Base-by-base conservation (phyloP, 192 early-diverging fungal genomes). In the Umbelopsis sp. region DNA sequence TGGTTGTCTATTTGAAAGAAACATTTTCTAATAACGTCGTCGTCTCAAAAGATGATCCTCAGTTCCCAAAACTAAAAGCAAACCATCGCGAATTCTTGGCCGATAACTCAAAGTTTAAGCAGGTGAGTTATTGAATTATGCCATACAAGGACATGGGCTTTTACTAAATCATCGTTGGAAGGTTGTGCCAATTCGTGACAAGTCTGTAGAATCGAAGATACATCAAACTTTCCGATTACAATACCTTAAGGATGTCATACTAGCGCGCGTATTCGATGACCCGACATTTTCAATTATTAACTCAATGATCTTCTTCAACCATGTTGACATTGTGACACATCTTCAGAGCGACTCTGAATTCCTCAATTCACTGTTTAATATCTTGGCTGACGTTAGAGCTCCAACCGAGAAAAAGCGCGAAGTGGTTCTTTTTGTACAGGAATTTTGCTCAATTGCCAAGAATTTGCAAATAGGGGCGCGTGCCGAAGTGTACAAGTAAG, bases 201-300 rank as follows among this genome's bases (percentile, higher is more conserved):
- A 79, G 1, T 83, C 82, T 11, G 87, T 95, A 21, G 78, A 88
- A 52, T 71, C 76, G 49, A 96, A 95, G 77, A 96, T 98, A 48
- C 90, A 91, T 47, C 91, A 94, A 61, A 91, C 92, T 9, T 97
- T 93, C 71, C 86, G 97, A 7, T 65, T 95, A 13, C 93, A 93
- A 69, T 98, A 89, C 55, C 83, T 98, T 2, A 93, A 95, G 49
- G 94, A 97, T 72, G 91, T 91, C 0, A 91, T 93, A 1, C 82
- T 98, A 21, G 87, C 87, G 7, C 85, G 89, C 1, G 76, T 89
- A 50, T 69, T 95, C 15, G 94, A 96, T 66, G 95, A 98, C 21
- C 82, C 78, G 11, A 90, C 90, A 4, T 82, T 88, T 41, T 85
- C 94, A 9, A 83, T 87, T 18, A 78, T 98, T 58, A 87, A 88